Base-by-base conservation (phyloP, 148 eudicot genomes). In the Linanthus parryae region DNA sequence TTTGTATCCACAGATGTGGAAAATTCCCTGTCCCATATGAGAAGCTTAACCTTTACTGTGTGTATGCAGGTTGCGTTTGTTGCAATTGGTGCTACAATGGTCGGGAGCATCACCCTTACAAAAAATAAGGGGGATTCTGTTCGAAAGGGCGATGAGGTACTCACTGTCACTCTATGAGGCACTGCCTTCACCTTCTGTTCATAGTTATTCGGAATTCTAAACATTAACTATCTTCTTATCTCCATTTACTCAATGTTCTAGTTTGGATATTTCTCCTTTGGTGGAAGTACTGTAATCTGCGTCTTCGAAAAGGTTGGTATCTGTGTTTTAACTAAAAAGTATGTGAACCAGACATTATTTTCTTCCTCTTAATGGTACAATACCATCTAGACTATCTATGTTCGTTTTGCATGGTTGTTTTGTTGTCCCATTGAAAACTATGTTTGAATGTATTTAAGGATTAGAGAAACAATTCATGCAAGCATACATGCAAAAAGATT, bases 71-170 rank as follows among this genome's bases (percentile, higher is more conserved):
- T 91, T 26, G 98, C 98, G 31, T 83, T 83, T 81, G 81, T 91
- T 71, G 95, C 98, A 11, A 84, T 91, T 73, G 98, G 98, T 61
- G 98, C 98, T 41, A 91, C 98, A 44, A 91, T 91, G 98, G 98
- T 91, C 55, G 98, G 98, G 62, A 91, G 96, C 76, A 87, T 91
- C 57, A 75, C 82, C 26, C 87, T 91, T 68, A 60, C 83, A 18
- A 81, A 69, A 67, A 57, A 87, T 58, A 51, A 76, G 62, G 96
- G 94, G 10, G 90, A 86, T 48, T 62, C 57, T 67, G 94, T 87
- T 42, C 73, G 35, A 34, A 87, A 87, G 75, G 98, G 96, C 43
- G 98, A 91, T 15, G 96, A 91, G 98, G 98, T 91, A 54, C 20
- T 43, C 40, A 60, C n/a, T n/a, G n/a, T n/a, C n/a, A n/a, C 38